Conservation (phyloP, 2,329 filamentous ascomycete species). For the Alternaria hordeiaustralica region DNA sequence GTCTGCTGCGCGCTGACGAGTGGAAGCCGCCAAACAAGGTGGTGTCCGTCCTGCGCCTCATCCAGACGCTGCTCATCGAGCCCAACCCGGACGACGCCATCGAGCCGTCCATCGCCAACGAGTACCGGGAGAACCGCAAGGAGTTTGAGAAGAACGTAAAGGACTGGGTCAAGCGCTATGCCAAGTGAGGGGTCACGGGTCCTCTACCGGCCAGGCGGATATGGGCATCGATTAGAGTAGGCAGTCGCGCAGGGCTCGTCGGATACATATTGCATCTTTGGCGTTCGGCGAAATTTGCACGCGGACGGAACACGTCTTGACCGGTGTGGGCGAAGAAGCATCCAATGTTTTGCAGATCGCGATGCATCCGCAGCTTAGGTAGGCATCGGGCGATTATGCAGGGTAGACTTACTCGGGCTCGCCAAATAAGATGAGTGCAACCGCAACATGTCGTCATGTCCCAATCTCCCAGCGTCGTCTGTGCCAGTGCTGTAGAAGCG, state of each 20-base stretch:
- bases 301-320: slow-evolving; percentile 12
- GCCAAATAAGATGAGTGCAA: slow-evolving; percentile 22
- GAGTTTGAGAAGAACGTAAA: slow-evolving; percentile 77
- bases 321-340: slow-evolving; percentile 18
- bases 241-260: slow-evolving; percentile 1
- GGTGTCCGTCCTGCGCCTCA: slow-evolving; percentile 75
- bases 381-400: slow-evolving; percentile 11
- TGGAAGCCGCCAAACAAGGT: slow-evolving; percentile 92
- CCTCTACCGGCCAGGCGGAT: slow-evolving; percentile 7
- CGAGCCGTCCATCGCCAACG: slow-evolving; percentile 83
- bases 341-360: slow-evolving; percentile 16
- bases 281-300: slow-evolving; percentile 42
- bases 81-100: slow-evolving; percentile 90
- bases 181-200: slow-evolving; percentile 49
- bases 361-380: slow-evolving; percentile 5
- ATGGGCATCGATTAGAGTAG: neutral
- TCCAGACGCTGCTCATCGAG: slow-evolving; percentile 75
- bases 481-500: slow-evolving; percentile 9
- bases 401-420: slow-evolving; percentile 12
- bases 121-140: slow-evolving; percentile 72
- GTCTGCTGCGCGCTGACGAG: slow-evolving; percentile 80
- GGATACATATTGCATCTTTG: slow-evolving; percentile 35
- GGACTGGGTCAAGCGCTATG: slow-evolving; percentile 77
- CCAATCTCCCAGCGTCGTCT: slow-evolving; percentile 13
- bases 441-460: slow-evolving; percentile 25